These are phyloP conservation scores for Microbotryum saponariae DNA, from an alignment of 1,284 basidiomycete species.

Conservation along the genomic window DNA sequence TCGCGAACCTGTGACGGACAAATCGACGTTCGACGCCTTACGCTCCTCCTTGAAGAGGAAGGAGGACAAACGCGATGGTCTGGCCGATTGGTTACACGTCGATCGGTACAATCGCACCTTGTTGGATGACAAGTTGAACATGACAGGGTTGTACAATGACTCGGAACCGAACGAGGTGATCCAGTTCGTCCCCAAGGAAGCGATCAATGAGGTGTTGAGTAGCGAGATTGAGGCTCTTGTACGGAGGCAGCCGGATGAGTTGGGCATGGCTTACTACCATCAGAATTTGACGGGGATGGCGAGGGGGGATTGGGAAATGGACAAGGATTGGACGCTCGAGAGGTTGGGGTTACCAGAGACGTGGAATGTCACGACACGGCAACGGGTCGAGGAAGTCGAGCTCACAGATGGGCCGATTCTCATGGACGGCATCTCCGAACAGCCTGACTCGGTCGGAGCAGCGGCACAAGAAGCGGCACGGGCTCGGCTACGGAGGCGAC, in stretches of 20 bases:
- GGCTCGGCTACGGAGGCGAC: not conserved
- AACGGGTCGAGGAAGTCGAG: not conserved
- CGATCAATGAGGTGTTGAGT: conserved; percentile 2
- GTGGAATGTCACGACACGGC: conserved; percentile 10
- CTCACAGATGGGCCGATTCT: not conserved
- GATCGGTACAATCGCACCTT: conserved; percentile 1
- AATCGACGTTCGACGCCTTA: conserved; percentile 10
- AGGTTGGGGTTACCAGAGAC: conserved; percentile 27
- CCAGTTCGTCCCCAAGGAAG: conserved; percentile 4
- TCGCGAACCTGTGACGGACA: conserved; percentile 9
- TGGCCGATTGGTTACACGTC: not conserved
- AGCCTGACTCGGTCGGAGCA: not conserved
- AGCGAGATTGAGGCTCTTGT: conserved; percentile 12
- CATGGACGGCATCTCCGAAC: not conserved
- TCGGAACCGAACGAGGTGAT: not conserved
- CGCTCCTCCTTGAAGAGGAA: conserved; percentile 16
- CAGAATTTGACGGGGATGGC: conserved; percentile 36
- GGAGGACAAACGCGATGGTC: not conserved
- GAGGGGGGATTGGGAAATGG: conserved; percentile 27
- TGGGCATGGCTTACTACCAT: conserved; percentile 9
- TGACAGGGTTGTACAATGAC: conserved; percentile 1
- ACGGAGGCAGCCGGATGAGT: not conserved
- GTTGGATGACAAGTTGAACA: conserved; percentile 12
- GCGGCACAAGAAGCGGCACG: not conserved
- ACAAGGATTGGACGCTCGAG: not conserved